Evolutionary conservation across 1,139 yeast genomes (phyloP).

Genomic region (Sporopachydermia cereana): DNA sequence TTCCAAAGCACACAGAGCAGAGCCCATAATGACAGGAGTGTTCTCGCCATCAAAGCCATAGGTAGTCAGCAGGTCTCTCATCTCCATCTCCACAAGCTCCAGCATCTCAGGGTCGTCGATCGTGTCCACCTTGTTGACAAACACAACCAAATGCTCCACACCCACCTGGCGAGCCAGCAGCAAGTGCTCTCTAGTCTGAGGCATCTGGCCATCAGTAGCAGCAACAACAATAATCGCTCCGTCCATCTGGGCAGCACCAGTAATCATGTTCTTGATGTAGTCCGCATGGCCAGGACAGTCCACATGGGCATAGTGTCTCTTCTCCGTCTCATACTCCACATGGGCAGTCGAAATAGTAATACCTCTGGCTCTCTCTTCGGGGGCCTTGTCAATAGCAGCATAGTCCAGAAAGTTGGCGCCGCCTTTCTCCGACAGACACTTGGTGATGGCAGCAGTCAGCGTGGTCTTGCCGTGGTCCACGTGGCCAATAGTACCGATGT

Average conservation of each 20-base stretch:
- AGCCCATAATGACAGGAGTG: conserved; percentile 97
- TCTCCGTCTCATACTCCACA: conserved; percentile 87
- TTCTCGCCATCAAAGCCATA: conserved; percentile 98
- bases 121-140: conserved; percentile 95
- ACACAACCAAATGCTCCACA: conserved; percentile 93
- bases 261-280: conserved; percentile 97
- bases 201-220: conserved; percentile 99
- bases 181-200: conserved; percentile 98
- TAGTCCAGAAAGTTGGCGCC: conserved; percentile 93
- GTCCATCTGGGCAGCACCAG: conserved; percentile 99
- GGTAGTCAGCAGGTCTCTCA: conserved; percentile 86
- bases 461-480: conserved; percentile 99
- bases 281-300: conserved; percentile 99
- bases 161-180: conserved; percentile 99
- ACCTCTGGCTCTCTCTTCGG: conserved; percentile 99
- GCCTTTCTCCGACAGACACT: conserved; percentile 77
- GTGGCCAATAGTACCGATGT: conserved; percentile 92
- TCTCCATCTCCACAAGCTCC: conserved; percentile 99
- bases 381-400: conserved; percentile 91
- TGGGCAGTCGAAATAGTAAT: conserved; percentile 96
- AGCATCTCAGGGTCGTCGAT: conserved; percentile 98
- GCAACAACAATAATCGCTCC: conserved; percentile 99
- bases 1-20: conserved; percentile 95
- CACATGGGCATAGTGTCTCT: conserved; percentile 93
- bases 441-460: conserved; percentile 96